These are phyloP conservation scores for Conticribra weissflogii DNA, from an alignment of 108 stramenopile species.

Conservation along the genomic window DNA sequence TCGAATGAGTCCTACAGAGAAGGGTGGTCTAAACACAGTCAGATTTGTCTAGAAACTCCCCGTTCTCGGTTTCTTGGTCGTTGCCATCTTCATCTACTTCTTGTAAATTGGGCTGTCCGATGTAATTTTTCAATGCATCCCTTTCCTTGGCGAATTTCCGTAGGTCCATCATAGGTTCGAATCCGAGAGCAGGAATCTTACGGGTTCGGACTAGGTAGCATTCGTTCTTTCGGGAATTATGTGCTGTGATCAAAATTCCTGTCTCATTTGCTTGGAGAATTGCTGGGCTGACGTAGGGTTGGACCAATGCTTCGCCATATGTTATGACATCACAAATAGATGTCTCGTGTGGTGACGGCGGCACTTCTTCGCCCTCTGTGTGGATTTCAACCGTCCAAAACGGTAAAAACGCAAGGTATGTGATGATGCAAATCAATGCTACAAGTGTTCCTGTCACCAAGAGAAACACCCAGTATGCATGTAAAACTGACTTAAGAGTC, in stretches of 20 bases:
- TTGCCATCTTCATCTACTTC: conserved; percentile 41
- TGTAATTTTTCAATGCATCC: conserved; percentile 47
- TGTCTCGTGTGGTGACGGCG: conserved; percentile 76
- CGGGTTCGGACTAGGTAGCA: conserved; percentile 63
- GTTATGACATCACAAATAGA: conserved; percentile 58
- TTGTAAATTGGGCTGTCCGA: conserved; percentile 29
- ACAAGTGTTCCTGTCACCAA: conserved; percentile 58
- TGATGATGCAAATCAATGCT: conserved; percentile 61
- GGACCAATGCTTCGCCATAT: conserved; percentile 71
- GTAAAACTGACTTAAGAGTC: conserved; percentile 48
- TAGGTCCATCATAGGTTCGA: conserved; percentile 77
- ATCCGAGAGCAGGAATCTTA: conserved; percentile 64
- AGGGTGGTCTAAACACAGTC: not conserved
- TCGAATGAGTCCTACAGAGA: not conserved
- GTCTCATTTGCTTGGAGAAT: conserved; percentile 84
- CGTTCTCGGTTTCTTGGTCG: conserved; percentile 19
- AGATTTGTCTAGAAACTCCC: not conserved
- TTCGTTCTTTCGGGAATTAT: conserved; percentile 44
- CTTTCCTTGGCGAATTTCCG: conserved; percentile 64
- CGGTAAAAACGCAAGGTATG: conserved; percentile 67
- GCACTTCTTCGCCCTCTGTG: conserved; percentile 60
- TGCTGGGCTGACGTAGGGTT: conserved; percentile 72
- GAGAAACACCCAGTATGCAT: conserved; percentile 67
- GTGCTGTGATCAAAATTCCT: conserved; percentile 56
- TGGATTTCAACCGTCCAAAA: conserved; percentile 67